A percentile compares a stretch with the other conserved stretches of the same genome.
These are phyloP conservation scores for Gynochthodes officinalis DNA, from an alignment of 257 asterid species.

Conservation along the genomic window DNA sequence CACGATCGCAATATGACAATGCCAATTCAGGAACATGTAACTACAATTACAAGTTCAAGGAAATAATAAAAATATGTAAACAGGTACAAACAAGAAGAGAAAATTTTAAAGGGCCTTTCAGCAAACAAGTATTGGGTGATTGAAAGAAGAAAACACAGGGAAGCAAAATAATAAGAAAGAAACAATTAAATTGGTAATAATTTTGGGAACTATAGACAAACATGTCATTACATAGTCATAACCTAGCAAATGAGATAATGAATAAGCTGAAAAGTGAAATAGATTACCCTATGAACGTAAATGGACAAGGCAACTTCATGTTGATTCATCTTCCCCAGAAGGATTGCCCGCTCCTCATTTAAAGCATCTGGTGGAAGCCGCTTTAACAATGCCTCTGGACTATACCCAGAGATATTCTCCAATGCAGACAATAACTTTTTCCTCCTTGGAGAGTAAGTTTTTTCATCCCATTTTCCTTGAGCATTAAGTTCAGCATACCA, in stretches of 20 bases:
- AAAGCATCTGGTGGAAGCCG: slow-evolving; percentile 88
- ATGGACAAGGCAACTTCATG: slow-evolving; percentile 94
- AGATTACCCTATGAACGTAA: slow-evolving; percentile 82
- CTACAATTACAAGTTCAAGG: slow-evolving; percentile 30
- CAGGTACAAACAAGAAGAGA: slow-evolving; percentile 6
- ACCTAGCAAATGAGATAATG: background rate
- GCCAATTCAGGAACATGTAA: slow-evolving; percentile 95
- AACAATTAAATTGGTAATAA: background rate
- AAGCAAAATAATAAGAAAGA: background rate
- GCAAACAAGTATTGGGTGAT: background rate
- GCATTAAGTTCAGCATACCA: slow-evolving; percentile 71
- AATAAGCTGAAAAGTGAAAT: background rate
- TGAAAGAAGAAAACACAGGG: background rate
- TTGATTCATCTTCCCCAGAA: slow-evolving; percentile 92
- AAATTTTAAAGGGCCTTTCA: background rate
- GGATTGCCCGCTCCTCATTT: slow-evolving; percentile 88
- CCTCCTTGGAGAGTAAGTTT: slow-evolving; percentile 73
- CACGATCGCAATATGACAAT: slow-evolving; percentile 81
- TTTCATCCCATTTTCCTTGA: slow-evolving; percentile 90
- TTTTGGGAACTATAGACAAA: background rate
- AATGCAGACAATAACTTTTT: slow-evolving; percentile 84
- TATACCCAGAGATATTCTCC: slow-evolving; percentile 83
- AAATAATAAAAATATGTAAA: slow-evolving; percentile 16
- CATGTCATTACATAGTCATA: background rate
- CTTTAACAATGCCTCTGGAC: slow-evolving; percentile 68